A percentile compares a stretch with the other conserved stretches of the same genome.
Conservation (phyloP, 345 rosid species). For the Punica granatum region DNA sequence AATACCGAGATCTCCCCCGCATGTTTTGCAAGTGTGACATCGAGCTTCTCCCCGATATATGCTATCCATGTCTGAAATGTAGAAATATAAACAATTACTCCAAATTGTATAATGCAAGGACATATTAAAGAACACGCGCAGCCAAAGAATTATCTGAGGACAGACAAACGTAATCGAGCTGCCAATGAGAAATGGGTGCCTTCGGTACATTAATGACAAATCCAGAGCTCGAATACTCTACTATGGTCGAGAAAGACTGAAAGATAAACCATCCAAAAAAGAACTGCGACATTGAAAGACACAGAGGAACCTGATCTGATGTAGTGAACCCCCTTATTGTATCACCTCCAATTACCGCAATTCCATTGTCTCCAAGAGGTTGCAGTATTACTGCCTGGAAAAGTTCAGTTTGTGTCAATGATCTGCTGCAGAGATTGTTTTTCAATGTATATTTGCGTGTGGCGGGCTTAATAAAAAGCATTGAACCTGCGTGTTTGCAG, state of each 20-base stretch:
- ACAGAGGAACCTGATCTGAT: slow-evolving; percentile 67
- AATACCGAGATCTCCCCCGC: slow-evolving; percentile 16
- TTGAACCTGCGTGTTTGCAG: slow-evolving; percentile 65
- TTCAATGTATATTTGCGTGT: neutral
- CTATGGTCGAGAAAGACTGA: neutral
- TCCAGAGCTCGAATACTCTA: neutral
- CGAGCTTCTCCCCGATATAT: slow-evolving; percentile 74
- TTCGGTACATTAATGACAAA: neutral
- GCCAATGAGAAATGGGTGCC: neutral
- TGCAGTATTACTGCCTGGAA: slow-evolving; percentile 84
- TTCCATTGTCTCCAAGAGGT: slow-evolving; percentile 79
- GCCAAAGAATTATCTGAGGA: neutral
- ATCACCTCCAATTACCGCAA: slow-evolving; percentile 75
- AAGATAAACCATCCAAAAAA: neutral
- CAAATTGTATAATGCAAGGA: neutral
- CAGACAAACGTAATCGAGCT: neutral
- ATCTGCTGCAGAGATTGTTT: neutral
- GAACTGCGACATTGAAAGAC: neutral
- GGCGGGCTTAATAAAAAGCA: neutral
- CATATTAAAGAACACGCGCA: neutral
- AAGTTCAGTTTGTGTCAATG: slow-evolving; percentile 3
- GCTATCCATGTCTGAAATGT: slow-evolving; percentile 77
- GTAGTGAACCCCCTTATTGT: slow-evolving; percentile 81
- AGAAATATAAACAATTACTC: neutral
- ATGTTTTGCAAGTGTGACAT: slow-evolving; percentile 52